phyloP scores from a whole-genome alignment of 345 rosid species.

The Punica granatum region DNA sequence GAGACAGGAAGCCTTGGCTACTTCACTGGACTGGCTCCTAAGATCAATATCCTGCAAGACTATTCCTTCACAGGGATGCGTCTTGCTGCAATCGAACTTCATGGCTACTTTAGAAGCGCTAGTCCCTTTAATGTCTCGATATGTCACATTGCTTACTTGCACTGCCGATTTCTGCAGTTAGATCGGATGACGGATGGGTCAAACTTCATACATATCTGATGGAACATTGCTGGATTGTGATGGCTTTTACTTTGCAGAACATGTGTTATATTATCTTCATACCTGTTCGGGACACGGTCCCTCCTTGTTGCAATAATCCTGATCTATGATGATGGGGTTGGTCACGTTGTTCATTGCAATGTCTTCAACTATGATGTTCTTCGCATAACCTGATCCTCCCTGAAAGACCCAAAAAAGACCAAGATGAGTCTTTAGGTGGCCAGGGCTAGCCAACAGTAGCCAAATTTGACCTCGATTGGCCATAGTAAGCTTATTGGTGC shows the following conservation, averaged over 20 bases:
- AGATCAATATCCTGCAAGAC: constrained; percentile 41
- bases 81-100: constrained; percentile 53
- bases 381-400: constrained; percentile 89
- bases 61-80: constrained; percentile 49
- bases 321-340: constrained; percentile 79
- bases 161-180: constrained; percentile 54
- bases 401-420: constrained; percentile 6
- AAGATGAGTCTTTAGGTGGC: too few species aligned
- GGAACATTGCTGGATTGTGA: background rate
- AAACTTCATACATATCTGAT: background rate
- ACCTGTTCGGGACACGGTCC: constrained; percentile 59
- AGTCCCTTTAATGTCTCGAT: constrained; percentile 62
- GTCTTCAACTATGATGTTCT: constrained; percentile 51
- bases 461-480: background rate
- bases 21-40: constrained; percentile 14
- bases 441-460: background rate
- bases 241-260: background rate
- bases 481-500: too few species aligned
- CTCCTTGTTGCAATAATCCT: constrained; percentile 64
- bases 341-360: constrained; percentile 54
- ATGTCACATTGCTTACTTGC: constrained; percentile 53
- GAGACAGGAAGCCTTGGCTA: constrained; percentile 46
- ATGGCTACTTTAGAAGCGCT: constrained; percentile 56
- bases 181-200: background rate
- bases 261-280: background rate